Evolutionary conservation across 768 basidiomycete genomes (phyloP), one percentile per base, ranked within the genome.

Genomic region (Gloeophyllum trabeum): DNA sequence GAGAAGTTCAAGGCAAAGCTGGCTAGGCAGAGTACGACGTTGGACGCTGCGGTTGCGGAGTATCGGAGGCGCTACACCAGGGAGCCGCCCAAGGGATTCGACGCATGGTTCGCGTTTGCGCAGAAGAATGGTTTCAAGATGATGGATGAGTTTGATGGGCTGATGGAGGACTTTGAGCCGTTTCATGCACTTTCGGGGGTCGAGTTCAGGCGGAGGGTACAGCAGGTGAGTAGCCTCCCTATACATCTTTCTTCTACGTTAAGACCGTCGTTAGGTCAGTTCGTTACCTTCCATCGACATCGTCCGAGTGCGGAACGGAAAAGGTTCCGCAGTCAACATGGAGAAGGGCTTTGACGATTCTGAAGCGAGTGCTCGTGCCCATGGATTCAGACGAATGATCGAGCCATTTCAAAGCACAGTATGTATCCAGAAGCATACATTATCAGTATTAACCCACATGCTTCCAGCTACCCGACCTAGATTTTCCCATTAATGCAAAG

Each of bases 401-500:
- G 67, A 73, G 39, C 76, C 74, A 46, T 91, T 91, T 54, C 70
- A 69, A 43, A 54, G 72, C 44, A 69, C 70, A 53, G 86, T 84
- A 45, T 40, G 69, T 61, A 19, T 22, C 25, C 23, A 4, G n/a
- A n/a, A n/a, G n/a, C n/a, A n/a, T n/a, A n/a, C n/a, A n/a, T n/a
- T n/a, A n/a, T n/a, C n/a, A n/a, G n/a, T 26, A 19, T 20, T 25
- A 35, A 18, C 3, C 5, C 16, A 21, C 14, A 19, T 44, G 32
- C 23, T 43, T 41, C 2, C 55, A 91, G 79, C 71, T 98, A 3
- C 93, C 94, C 10, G 80, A 98, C 64, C 81, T 99, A 81, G 85
- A 96, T 52, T 80, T 99, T 49, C 78, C 96, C 0, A 78, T 99
- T 62, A 98, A 97, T 52, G 79, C 86, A 19, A 86, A 83, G 62